Base-by-base conservation (phyloP, 116 monocot species). In the Thalassia testudinum region DNA sequence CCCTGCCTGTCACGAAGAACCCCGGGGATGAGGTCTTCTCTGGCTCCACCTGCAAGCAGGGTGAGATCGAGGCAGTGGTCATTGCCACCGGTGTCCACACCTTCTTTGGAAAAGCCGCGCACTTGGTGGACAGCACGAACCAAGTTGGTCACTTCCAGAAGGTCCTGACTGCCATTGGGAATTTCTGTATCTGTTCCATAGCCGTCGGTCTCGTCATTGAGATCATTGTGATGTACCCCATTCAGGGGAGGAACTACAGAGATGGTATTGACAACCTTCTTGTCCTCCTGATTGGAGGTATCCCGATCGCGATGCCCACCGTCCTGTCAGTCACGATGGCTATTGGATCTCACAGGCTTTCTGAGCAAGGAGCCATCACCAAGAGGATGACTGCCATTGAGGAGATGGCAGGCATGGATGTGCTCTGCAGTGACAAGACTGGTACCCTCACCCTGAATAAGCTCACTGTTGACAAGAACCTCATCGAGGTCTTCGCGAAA, bases 401-500 rank as follows among this genome's bases (percentile, higher is more conserved):
- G 71, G 89, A 89, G 53, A 83, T 89, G 89, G 89, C 89, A 12
- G 89, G 89, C 25, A 89, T 89, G 89, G 89, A 89, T 47, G 89
- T 89, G 7, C 83, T 89, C 29, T 89, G 89, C 80, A 83, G 83
- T 49, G 89, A 89, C 56, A 89, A 89, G 24, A 89, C 89, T 0
- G 89, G 89, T 23, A 89, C 89, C 1, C 55, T 89, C 51, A 89
- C 89, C 11, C 63, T 89, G 1, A 89, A 89, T 70, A 89, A 89
- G 76, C 67, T 89, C 26, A 89, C 83, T 21, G 67, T 89, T 11
- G 89, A 89, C 52, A 79, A 77, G 56, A 83, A 65, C 55, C 60
- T 83, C 7, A 63, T 89, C n/a, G 89, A 89, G 58, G 75, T 89
- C 23, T 83, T 89, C 53, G 47, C 68, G 12, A 88, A 77, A 49